phyloP scores from a whole-genome alignment of 257 asterid genomes.

The Solanum medicagineum region DNA sequence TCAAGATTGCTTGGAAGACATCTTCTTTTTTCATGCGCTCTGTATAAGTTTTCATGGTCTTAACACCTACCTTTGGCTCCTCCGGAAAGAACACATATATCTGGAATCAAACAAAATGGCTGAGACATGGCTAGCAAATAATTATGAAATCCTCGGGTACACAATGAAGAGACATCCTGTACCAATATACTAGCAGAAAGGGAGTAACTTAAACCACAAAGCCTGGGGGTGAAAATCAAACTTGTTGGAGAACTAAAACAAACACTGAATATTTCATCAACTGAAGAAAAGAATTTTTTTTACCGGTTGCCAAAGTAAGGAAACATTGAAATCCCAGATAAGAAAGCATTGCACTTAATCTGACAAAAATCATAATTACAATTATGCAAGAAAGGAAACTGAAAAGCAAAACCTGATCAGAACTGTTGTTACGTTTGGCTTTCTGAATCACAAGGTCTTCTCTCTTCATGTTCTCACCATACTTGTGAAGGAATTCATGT shows the following conservation, averaged over 20 bases:
- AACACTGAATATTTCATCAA: neutral
- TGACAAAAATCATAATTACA: neutral
- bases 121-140: neutral
- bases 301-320: neutral
- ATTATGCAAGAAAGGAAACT: neutral
- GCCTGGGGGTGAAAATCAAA: neutral
- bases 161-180: neutral
- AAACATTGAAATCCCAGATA: neutral
- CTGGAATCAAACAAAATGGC: slow-evolving; percentile 20
- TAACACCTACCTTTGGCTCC: slow-evolving; percentile 76
- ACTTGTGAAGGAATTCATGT: slow-evolving; percentile 14
- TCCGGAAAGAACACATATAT: slow-evolving; percentile 82
- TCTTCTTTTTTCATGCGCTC: slow-evolving; percentile 67
- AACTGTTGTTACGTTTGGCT: slow-evolving; percentile 29
- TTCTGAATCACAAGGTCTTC: slow-evolving; percentile 61
- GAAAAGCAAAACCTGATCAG: slow-evolving; percentile 37
- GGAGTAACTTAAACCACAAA: neutral
- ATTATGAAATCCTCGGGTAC: neutral
- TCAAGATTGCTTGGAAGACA: slow-evolving; percentile 57
- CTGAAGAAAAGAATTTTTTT: neutral
- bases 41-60: slow-evolving; percentile 63
- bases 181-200: neutral
- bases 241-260: neutral
- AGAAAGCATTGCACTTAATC: neutral
- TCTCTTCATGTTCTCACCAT: slow-evolving; percentile 74